Conservation (phyloP, 2,329 filamentous ascomycete species). For the Scedosporium boydii region DNA sequence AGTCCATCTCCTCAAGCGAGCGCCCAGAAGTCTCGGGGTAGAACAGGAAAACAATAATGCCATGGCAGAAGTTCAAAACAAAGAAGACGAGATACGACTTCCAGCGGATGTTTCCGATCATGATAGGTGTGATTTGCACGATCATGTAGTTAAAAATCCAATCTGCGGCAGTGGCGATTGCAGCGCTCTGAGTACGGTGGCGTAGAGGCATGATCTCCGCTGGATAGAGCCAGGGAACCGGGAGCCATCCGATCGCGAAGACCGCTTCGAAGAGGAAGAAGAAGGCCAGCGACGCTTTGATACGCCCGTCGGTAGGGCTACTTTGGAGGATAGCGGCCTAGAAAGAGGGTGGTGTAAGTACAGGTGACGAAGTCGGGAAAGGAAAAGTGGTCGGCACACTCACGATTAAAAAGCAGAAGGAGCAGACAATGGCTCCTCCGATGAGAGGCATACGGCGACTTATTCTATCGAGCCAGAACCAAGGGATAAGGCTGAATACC, state of each 20-base stretch:
- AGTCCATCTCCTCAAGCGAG: constrained; percentile 53
- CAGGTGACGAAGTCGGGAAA: constrained; percentile 43
- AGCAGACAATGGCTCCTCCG: constrained; percentile 34
- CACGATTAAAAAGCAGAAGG: constrained; percentile 48
- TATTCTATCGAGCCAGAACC: constrained; percentile 30
- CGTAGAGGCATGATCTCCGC: constrained; percentile 56
- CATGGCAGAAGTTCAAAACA: constrained; percentile 30
- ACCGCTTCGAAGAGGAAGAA: constrained; percentile 61
- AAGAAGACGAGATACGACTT: constrained; percentile 51
- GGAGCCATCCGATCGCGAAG: constrained; percentile 59
- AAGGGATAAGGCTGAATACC: constrained; percentile 30
- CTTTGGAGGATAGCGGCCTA: constrained; percentile 41
- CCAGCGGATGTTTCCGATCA: constrained; percentile 44
- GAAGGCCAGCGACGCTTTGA: constrained; percentile 58
- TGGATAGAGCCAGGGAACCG: constrained; percentile 55
- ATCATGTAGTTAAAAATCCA: constrained; percentile 68
- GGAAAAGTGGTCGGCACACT: constrained; percentile 53
- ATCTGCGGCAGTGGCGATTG: constrained; percentile 50
- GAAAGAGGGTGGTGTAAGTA: constrained; percentile 35
- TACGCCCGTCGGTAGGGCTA: constrained; percentile 40
- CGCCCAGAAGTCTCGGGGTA: constrained; percentile 36
- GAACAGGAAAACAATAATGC: constrained; percentile 35
- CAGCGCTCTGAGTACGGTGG: constrained; percentile 52
- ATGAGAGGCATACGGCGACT: constrained; percentile 34
- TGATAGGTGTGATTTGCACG: constrained; percentile 73